Conservation (phyloP, 768 basidiomycete species). For the Melanogaster broomeanus region DNA sequence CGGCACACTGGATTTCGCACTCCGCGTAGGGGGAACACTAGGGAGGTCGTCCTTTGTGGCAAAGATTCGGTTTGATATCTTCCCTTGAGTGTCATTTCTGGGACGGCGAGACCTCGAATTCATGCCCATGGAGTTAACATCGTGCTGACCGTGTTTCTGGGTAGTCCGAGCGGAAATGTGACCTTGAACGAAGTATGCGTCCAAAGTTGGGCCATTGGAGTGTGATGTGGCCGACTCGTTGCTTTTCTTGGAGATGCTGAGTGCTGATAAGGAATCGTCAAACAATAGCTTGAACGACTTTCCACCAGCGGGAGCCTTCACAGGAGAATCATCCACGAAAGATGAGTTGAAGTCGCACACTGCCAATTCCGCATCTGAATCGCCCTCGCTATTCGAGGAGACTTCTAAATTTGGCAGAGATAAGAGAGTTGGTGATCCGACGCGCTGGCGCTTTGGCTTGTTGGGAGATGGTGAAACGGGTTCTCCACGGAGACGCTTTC, state of each 20-base stretch:
- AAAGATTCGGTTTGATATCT: constrained; percentile 10
- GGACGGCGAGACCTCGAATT: background rate
- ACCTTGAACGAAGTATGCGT: background rate
- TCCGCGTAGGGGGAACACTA: background rate
- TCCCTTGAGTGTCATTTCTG: constrained; percentile 3
- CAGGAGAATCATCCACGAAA: constrained; percentile 72
- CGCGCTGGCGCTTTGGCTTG: constrained; percentile 71
- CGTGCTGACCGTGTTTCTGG: background rate
- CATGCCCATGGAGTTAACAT: constrained; percentile 3
- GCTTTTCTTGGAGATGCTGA: constrained; percentile 17
- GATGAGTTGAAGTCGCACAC: constrained; percentile 38
- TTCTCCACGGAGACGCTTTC: constrained; percentile 81
- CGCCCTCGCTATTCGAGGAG: constrained; percentile 37
- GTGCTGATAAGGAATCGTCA: constrained; percentile 45
- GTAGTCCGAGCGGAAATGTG: constrained; percentile 3
- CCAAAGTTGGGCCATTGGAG: background rate
- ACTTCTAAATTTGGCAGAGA: constrained; percentile 37
- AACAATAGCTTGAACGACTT: constrained; percentile 72
- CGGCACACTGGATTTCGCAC: background rate
- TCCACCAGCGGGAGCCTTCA: constrained; percentile 56
- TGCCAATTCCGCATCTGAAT: constrained; percentile 34
- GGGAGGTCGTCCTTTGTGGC: constrained; percentile 4
- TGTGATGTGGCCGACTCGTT: background rate
- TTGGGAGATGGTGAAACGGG: constrained; percentile 81
- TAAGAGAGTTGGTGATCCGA: constrained; percentile 42